These are phyloP conservation scores for Penicillium coprophilum DNA, from an alignment of 495 filamentous ascomycete species.

Conservation along the genomic window DNA sequence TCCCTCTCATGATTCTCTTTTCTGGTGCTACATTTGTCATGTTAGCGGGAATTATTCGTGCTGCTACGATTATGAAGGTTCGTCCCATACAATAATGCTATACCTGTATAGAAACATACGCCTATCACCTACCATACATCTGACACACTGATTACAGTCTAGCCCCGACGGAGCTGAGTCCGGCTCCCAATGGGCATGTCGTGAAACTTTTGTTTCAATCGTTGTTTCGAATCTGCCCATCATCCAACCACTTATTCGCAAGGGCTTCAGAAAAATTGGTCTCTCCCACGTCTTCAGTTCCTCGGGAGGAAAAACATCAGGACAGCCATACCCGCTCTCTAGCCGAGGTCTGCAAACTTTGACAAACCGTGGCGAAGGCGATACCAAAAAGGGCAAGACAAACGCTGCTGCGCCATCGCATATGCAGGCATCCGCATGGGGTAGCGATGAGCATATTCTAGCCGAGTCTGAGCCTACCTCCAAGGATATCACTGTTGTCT, in stretches of 20 bases:
- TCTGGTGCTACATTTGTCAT: conserved; percentile 57
- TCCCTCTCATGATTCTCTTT: conserved; percentile 52
- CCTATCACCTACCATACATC: neutral
- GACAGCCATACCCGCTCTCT: conserved; percentile 24
- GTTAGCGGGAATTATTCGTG: conserved; percentile 54
- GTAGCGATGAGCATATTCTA: conserved; percentile 35
- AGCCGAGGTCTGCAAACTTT: conserved; percentile 18
- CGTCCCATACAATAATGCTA: conserved; percentile 9
- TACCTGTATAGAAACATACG: neutral
- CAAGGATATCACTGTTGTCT: conserved; percentile 34
- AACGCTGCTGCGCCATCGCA: conserved; percentile 15
- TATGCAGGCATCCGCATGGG: conserved; percentile 26
- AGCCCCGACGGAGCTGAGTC: conserved; percentile 38
- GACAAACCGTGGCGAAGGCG: conserved; percentile 12
- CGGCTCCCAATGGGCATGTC: conserved; percentile 56
- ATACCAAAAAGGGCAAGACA: conserved; percentile 18
- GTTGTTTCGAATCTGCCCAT: conserved; percentile 57
- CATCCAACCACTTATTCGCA: conserved; percentile 50
- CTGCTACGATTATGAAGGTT: conserved; percentile 50
- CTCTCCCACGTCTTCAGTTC: conserved; percentile 32
- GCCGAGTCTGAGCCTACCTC: conserved; percentile 12
- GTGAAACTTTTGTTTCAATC: conserved; percentile 57
- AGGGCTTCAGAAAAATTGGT: conserved; percentile 31
- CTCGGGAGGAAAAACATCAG: conserved; percentile 19
- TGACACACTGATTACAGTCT: conserved; percentile 11